A percentile compares a stretch with the other conserved stretches of the same genome.
phyloP scores from a whole-genome alignment of 441 rosid genomes.

The Metrosideros polymorpha region DNA sequence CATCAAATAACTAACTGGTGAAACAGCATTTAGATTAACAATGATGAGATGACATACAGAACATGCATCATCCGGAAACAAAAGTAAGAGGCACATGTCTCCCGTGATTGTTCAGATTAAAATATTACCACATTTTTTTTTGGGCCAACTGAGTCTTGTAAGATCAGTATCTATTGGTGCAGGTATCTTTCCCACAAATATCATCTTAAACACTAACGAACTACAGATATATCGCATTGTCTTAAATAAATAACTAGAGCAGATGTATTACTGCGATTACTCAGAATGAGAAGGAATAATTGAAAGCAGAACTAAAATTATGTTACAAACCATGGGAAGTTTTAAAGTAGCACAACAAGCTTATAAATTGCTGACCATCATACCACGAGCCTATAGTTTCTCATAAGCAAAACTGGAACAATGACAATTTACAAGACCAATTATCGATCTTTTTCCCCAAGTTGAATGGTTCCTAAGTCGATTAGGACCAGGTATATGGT shows the following conservation, averaged over 20 bases:
- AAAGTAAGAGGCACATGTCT: background rate
- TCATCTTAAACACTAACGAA: background rate
- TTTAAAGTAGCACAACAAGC: background rate
- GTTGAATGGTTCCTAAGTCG: background rate
- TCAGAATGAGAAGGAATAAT: background rate
- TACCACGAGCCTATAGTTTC: background rate
- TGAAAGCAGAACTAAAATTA: background rate
- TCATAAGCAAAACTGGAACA: background rate
- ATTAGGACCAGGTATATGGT: background rate
- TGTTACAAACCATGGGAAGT: background rate
- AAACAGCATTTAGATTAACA: background rate
- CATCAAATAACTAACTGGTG: background rate
- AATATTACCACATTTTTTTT: background rate
- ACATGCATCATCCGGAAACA: background rate
- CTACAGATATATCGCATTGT: background rate
- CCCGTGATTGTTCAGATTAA: background rate
- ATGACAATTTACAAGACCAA: background rate
- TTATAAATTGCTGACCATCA: background rate
- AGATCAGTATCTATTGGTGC: background rate
- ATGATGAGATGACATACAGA: background rate
- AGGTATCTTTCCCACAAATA: background rate
- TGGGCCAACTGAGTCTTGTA: background rate
- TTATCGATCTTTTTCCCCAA: background rate
- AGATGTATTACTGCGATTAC: background rate
- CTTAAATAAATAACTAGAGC: background rate